Base-by-base conservation (phyloP, 371 early-diverging fungal species). In the Mortierella sp. region DNA sequence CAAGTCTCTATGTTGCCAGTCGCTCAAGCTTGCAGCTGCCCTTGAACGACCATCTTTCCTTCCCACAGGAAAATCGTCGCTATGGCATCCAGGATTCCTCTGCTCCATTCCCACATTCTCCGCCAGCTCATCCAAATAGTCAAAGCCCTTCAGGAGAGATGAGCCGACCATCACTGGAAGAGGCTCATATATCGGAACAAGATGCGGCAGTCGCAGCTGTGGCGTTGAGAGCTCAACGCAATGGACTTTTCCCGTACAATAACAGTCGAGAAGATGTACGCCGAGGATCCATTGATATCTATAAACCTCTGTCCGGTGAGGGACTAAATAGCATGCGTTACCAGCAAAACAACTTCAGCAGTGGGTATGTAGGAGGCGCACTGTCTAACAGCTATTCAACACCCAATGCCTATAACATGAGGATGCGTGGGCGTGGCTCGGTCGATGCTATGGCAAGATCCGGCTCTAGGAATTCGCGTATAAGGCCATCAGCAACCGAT, bases 191-290 rank as follows among this genome's bases (percentile, higher is more conserved):
- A 14, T 71, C 72, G 5, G 80, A 80, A 30, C 80, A 80, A 58
- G 80, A 80, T 62, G 80, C 75, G 3, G 81, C 76, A 5, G 81
- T 80, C 0, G 81, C 81, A 12, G 81, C 81, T 4, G 73, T 78
- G 5, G 81, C 81, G 0, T 61, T 80, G 69, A 68, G 74, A 47
- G 71, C 74, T 12, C 75, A 74, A 37, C 65, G 22, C 14, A 70
- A 59, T 49, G 71, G 65, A 40, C 32, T 66, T 5, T 40, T 20
- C 28, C 64, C 70, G 3, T 59, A 62, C 14, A 45, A 61, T 20
- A 40, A 47, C 16, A 70, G 58, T 37, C 79, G 40, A 5, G 74
- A 78, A 20, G 74, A 73, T n/a, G 59, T 60, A 39, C 70, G 74
- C 28, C 70, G 74, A 16, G 68, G 70, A 1, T 78, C 79, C n/a